Evolutionary conservation across 331 rosid species (phyloP).

Genomic region (Stylosanthes scabra): DNA sequence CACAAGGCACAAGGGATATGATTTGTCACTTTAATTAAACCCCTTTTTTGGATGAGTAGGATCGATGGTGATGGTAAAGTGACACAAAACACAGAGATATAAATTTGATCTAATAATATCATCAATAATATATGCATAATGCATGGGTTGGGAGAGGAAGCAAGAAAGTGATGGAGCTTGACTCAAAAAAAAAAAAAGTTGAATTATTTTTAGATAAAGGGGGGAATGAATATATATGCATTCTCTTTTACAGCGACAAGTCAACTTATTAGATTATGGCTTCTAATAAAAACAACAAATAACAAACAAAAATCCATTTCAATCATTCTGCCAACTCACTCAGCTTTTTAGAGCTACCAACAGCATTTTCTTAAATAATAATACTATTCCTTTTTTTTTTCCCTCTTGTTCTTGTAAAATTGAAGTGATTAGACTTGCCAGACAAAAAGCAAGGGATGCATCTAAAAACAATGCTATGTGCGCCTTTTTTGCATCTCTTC

Average conservation of each 20-base stretch:
- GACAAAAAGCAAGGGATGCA: conserved; percentile 39
- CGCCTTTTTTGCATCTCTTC: no score
- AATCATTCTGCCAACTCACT: conserved; percentile 12
- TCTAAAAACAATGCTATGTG: no score
- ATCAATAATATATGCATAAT: background rate
- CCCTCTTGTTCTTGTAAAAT: background rate
- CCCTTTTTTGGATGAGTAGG: background rate
- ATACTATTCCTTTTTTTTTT: background rate
- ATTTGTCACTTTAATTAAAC: conserved; percentile 14
- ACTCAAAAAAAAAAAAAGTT: conserved; percentile 54
- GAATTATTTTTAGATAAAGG: conserved; percentile 39
- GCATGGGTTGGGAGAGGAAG: background rate
- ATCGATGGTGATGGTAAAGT: background rate
- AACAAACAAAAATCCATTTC: conserved; percentile 21
- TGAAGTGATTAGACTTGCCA: background rate
- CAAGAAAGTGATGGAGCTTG: conserved; percentile 24
- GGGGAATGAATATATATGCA: conserved; percentile 15
- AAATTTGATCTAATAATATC: no score
- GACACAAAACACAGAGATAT: background rate
- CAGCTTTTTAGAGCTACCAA: conserved; percentile 46
- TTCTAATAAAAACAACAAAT: background rate
- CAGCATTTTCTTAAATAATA: background rate
- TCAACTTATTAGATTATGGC: conserved; percentile 46
- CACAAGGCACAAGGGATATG: background rate
- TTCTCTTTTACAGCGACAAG: conserved; percentile 48